Conservation (phyloP, 2,329 filamentous ascomycete species). For the Zelopaecilomyces penicillatus region DNA sequence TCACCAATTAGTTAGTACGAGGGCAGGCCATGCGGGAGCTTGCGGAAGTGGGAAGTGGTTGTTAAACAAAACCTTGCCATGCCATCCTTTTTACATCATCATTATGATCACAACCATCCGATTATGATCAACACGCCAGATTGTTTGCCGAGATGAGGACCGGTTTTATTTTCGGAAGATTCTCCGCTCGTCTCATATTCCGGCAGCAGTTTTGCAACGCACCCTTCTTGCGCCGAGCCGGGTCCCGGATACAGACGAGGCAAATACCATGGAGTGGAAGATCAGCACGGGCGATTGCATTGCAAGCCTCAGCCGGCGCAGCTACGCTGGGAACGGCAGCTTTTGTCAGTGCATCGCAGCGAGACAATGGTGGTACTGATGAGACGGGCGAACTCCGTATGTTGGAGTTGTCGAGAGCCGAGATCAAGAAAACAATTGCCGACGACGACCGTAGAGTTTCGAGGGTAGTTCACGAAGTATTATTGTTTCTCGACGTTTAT, state of each 20-base stretch:
- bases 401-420: conserved; percentile 71
- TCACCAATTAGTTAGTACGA: conserved; percentile 8
- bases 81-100: no score
- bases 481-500: conserved; percentile 62
- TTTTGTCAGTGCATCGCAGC: conserved; percentile 50
- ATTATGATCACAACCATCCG: conserved; percentile 12
- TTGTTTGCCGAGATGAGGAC: conserved; percentile 36
- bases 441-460: conserved; percentile 52
- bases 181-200: conserved; percentile 32
- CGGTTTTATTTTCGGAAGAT: conserved; percentile 34
- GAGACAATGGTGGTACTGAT: conserved; percentile 39
- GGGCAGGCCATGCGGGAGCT: no score
- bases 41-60: no score
- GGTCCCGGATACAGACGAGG: conserved; percentile 17
- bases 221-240: conserved; percentile 13
- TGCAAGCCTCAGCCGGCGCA: conserved; percentile 34
- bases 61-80: no score
- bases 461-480: conserved; percentile 48
- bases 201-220: conserved; percentile 18
- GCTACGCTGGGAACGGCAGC: conserved; percentile 43
- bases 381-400: conserved; percentile 77
- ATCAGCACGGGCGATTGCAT: conserved; percentile 16
- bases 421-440: conserved; percentile 62
- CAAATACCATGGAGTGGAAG: conserved; percentile 18
- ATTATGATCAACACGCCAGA: conserved; percentile 1